phyloP scores from a whole-genome alignment of 805 yeast genomes.

The Kurtzmaniella fragi region DNA sequence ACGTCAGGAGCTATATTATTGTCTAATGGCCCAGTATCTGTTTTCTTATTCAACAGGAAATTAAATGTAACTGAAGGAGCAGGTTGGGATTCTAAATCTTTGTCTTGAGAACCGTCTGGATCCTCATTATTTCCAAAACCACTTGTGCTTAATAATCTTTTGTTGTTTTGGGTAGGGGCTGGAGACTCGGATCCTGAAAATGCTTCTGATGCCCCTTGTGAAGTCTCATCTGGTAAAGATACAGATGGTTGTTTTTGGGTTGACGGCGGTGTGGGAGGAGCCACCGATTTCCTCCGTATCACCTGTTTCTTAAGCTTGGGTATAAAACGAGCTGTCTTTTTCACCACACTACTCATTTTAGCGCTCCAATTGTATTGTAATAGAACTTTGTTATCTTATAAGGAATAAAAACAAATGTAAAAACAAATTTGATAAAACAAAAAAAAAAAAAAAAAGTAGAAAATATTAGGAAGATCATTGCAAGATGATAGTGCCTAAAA shows the following conservation, averaged over 20 bases:
- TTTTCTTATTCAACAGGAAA: constrained; percentile 2
- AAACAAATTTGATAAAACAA: constrained; percentile 1
- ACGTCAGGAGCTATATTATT: constrained; percentile 24
- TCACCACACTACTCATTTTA: constrained; percentile 43
- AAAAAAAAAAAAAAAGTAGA: neutral
- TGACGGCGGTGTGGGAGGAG: constrained; percentile 13
- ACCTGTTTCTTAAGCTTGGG: constrained; percentile 44
- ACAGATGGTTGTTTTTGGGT: constrained; percentile 7
- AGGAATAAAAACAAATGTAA: constrained; percentile 2
- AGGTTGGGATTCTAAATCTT: neutral
- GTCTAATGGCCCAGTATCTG: constrained; percentile 5
- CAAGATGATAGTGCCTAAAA: neutral
- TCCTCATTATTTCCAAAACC: neutral
- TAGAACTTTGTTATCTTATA: no score
- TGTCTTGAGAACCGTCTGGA: neutral
- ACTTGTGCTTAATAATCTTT: neutral
- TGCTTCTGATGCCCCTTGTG: neutral
- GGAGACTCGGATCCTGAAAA: constrained; percentile 5
- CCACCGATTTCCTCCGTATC: constrained; percentile 12
- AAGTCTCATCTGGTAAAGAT: neutral
- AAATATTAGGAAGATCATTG: neutral
- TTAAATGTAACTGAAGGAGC: constrained; percentile 2
- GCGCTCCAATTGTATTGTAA: no score
- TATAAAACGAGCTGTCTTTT: constrained; percentile 56
- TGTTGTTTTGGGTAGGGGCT: constrained; percentile 7